These are phyloP conservation scores for Verticillium klebahnii DNA, from an alignment of 2,329 filamentous ascomycete species.

Conservation along the genomic window DNA sequence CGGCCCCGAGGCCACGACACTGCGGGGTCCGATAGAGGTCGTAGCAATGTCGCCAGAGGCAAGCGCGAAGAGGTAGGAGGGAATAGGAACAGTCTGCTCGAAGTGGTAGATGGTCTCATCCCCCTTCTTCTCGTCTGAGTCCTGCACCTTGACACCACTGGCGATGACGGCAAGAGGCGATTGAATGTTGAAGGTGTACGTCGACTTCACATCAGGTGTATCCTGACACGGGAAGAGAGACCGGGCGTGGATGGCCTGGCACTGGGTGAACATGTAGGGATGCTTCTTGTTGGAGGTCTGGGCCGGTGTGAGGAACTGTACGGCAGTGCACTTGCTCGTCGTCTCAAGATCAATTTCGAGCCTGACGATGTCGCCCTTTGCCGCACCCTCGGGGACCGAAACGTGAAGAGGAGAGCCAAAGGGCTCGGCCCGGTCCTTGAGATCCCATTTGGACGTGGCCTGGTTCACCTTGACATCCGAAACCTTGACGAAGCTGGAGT, in stretches of 20 bases:
- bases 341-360: slow-evolving; percentile 70
- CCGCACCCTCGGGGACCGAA: slow-evolving; percentile 48
- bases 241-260: slow-evolving; percentile 91
- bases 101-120: slow-evolving; percentile 72
- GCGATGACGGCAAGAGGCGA: slow-evolving; percentile 88
- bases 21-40: slow-evolving; percentile 82
- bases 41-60: slow-evolving; percentile 80
- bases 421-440: slow-evolving; percentile 66
- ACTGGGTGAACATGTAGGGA: slow-evolving; percentile 97
- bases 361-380: slow-evolving; percentile 47
- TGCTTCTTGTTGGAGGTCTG: slow-evolving; percentile 96
- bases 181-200: slow-evolving; percentile 81
- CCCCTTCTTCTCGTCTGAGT: slow-evolving; percentile 45
- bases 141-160: slow-evolving; percentile 64
- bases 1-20: slow-evolving; percentile 79
- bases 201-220: slow-evolving; percentile 96
- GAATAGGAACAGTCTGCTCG: slow-evolving; percentile 87
- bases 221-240: slow-evolving; percentile 97
- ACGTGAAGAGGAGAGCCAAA: slow-evolving; percentile 70
- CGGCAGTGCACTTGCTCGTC: slow-evolving; percentile 80
- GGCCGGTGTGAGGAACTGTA: slow-evolving; percentile 91
- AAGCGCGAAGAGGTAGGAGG: slow-evolving; percentile 90
- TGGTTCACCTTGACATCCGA: slow-evolving; percentile 66
- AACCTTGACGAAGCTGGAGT: slow-evolving; percentile 81
- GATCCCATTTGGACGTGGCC: slow-evolving; percentile 58